Evolutionary conservation across 140 eudicot species (phyloP).

Genomic region (Senecio squalidus): DNA sequence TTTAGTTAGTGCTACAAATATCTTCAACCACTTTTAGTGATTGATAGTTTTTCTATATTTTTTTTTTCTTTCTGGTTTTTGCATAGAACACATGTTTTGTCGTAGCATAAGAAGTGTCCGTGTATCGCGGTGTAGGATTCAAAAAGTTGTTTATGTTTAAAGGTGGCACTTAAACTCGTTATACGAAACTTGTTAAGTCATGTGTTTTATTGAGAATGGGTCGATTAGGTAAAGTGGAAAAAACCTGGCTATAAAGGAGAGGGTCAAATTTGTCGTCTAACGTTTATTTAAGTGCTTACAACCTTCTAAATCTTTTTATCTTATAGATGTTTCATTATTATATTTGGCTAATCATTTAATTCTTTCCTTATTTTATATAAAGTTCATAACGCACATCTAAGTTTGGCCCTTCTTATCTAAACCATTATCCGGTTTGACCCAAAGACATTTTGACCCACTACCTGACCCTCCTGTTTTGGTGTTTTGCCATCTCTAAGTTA

Average conservation of each 20-base stretch:
- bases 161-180: background rate
- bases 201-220: background rate
- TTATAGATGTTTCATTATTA: background rate
- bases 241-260: background rate
- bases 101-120: background rate
- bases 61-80: background rate
- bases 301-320: background rate
- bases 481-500: too few species aligned
- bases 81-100: background rate
- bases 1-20: background rate
- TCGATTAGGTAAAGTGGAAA: too few species aligned
- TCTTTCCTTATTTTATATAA: too few species aligned
- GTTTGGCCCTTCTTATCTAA: too few species aligned
- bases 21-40: background rate
- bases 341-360: background rate
- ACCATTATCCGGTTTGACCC: too few species aligned
- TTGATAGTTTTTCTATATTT: background rate
- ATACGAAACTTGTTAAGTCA: too few species aligned
- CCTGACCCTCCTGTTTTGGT: too few species aligned
- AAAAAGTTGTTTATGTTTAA: background rate
- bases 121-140: background rate
- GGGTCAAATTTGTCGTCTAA: background rate
- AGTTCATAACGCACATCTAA: too few species aligned
- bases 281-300: background rate
- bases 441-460: too few species aligned